Base-by-base conservation (phyloP, 345 rosid species). In the Pistacia vera region DNA sequence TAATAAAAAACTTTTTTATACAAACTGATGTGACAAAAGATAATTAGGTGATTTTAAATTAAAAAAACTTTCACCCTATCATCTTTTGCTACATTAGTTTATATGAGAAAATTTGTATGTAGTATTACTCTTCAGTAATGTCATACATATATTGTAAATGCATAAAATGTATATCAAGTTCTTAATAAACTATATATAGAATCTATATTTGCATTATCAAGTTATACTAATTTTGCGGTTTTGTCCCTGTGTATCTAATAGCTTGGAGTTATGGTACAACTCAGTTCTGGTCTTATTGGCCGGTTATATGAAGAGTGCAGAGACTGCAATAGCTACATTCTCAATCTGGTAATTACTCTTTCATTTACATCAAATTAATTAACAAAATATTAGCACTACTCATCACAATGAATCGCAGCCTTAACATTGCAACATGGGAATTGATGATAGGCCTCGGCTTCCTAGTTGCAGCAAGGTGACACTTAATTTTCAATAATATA, bases 201-300 rank as follows among this genome's bases (percentile, higher is more conserved):
- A 49, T 20, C 4, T 22, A 4, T n/a, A 18, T n/a, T 9, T 58
- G 30, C 10, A n/a, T 58, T 58, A 17, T 58, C 62, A 8, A n/a
- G 20, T 58, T 58, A 58, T 20, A n/a, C 61, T 57, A 57, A 57
- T 9, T n/a, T 20, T 6, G 4, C 57, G 6, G 16, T 54, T 2
- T 54, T 54, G 4, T 54, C 17, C 6, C 12, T 51, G 12, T 54
- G 0, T 51, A 54, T 54, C 12, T 58, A 2, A 64, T 38, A 81
- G 83, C 80, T 77, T 81, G 55, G 81, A 81, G 74, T 12, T 77
- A 8, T 81, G 84, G 84, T 81, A 81, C 75, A 73, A 64, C 66
- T 73, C 81, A 11, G 72, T 81, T 49, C 84, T 81, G 10, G 75
- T 81, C 44, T 60, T 81, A 59, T 61, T 81, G 49, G 81, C 84